phyloP scores from a whole-genome alignment of 352 stramenopile genomes.

The Globisporangium polare region DNA sequence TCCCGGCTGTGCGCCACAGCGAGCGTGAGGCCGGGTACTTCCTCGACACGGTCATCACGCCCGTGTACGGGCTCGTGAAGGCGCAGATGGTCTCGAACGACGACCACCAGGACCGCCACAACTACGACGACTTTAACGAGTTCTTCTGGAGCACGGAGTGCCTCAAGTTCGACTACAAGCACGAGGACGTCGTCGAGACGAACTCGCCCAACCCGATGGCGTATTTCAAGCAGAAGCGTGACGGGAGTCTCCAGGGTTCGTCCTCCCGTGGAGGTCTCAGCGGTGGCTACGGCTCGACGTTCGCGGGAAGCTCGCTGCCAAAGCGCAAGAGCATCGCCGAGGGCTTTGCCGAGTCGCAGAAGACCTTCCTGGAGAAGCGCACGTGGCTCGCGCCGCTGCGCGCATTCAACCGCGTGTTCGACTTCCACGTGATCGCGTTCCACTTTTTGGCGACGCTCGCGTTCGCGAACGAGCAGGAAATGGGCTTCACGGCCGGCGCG shows the following conservation, averaged over 20 bases:
- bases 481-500: constrained; percentile 77
- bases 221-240: constrained; percentile 44
- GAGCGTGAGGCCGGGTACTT: constrained; percentile 94
- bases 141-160: constrained; percentile 98
- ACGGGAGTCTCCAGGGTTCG: constrained; percentile 14
- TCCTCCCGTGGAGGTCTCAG: constrained; percentile 22
- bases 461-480: constrained; percentile 91
- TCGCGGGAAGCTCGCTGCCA: constrained; percentile 24
- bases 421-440: constrained; percentile 98
- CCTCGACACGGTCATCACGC: constrained; percentile 96
- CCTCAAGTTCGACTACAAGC: constrained; percentile 93
- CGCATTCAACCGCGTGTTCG: constrained; percentile 94
- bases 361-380: constrained; percentile 98
- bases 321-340: constrained; percentile 87
- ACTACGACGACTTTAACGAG: constrained; percentile 99
- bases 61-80: constrained; percentile 89
- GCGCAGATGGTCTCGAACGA: constrained; percentile 85
- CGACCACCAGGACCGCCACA: constrained; percentile 94
- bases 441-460: constrained; percentile 92
- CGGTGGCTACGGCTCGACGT: constrained; percentile 15
- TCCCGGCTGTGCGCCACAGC: constrained; percentile 59
- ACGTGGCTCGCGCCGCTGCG: constrained; percentile 95
- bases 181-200: constrained; percentile 78
- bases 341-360: constrained; percentile 87
- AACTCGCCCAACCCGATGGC: constrained; percentile 58